Base-by-base conservation (phyloP, 2,329 filamentous ascomycete species). In the Escovopsis sp. region DNA sequence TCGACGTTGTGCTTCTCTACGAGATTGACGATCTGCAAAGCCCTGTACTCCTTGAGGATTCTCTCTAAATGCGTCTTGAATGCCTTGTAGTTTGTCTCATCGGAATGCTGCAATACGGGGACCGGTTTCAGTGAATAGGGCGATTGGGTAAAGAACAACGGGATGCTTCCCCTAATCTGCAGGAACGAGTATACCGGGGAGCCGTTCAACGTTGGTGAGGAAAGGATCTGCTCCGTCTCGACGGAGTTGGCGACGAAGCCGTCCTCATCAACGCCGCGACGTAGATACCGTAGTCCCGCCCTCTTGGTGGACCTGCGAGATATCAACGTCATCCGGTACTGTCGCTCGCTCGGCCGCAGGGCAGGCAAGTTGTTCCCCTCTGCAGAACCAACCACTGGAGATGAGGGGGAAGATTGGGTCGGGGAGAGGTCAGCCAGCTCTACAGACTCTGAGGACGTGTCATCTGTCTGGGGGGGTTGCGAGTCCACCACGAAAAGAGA, bases 151-250 rank as follows among this genome's bases (percentile, higher is more conserved):
- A 95, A 98, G 66, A 91, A 96, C 0, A 96, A 63, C 0, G 91
- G 91, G 48, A 96, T 94, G 19, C 88, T 95, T 6, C 88, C 89
- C 49, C 91, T 76, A 23, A 87, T 69, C 57, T 98, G 91, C 4
- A 93, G 66, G 52, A 94, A 93, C 0, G 87, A 94, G 58, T 85
- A 84, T 2, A 81, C 69, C 50, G 77, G 85, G 2, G 61, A 63
- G 0, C 70, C 56, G 15, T 77, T 70, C 77, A 83, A 88, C 1
- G 70, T 69, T 2, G 77, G 67, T 0, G 75, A 73, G 0, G 85
- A 91, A 3, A 98, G 69, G 9, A 98, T 82, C 60, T 98, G 91
- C 57, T 98, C 91, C 0, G 89, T 94, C 64, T 98, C 91, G 18
- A 96, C 89, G 26, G 72, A 80, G 55, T 98, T 98, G 15, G 91